Base-by-base conservation (phyloP, 352 stramenopile species). In the Phytopythium aichiense region DNA sequence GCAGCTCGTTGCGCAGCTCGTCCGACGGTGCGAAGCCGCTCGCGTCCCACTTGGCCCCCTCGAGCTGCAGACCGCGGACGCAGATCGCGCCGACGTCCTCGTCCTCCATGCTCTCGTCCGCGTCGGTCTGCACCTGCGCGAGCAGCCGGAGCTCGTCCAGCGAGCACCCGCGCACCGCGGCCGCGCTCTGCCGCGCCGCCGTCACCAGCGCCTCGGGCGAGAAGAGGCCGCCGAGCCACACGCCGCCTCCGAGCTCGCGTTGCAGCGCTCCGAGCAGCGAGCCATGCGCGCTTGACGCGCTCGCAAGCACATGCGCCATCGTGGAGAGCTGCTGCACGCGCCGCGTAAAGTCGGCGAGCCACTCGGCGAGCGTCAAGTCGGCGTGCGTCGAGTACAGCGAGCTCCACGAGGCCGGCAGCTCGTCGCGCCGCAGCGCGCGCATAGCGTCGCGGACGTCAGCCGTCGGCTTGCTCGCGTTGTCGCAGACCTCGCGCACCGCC, bases 161-260 rank as follows among this genome's bases (percentile, higher is more conserved):
- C 25, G 91, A 95, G 63, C 91, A 97, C 12, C 73, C 64, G 48
- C 88, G 74, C 31, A 78, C 64, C 0, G 88, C 76, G 4, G 94
- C 93, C 42, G 93, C 89, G 33, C 87, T 85, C 78, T 98, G 94
- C 5, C 94, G 79, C 7, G 83, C 95, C 6, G 93, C 92, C 7
- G 91, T 98, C 46, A 98, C 77, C 45, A 98, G 98, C 40, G 91
- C 91, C 59, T 98, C 94, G 8, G 94, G 91, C 9, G 84, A 96
- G 63, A 98, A 97, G 40, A 98, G 76, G 0, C 91, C 89, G n/a
- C 94, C 94, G 23, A 98, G 70, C 91, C 93, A 98, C 50, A 97
- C 81, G 23, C 83, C 79, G 25, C 55, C 65, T 20, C 61, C 11
- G 18, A 77, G 68, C 54, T 75, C 64, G 30, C 74, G 56, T 25